Conservation (phyloP, 352 stramenopile species). For the Blastocystis hominis region DNA sequence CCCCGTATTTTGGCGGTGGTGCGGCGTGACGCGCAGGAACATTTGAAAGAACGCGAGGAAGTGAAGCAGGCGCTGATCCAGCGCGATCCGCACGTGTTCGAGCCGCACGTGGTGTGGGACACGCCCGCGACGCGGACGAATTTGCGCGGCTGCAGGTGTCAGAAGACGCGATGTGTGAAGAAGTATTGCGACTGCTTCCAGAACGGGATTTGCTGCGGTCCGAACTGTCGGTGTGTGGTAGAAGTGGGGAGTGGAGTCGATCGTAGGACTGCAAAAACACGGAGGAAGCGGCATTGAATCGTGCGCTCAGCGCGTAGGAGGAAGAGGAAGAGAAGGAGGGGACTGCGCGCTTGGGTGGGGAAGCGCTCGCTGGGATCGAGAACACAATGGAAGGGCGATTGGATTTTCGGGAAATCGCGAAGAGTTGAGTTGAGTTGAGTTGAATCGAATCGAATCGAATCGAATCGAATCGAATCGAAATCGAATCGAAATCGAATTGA, state of each 20-base stretch:
- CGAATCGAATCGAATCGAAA: too few relatives aligned
- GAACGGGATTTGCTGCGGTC: slow-evolving; percentile 71
- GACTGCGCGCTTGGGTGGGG: too few relatives aligned
- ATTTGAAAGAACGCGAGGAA: slow-evolving; percentile 8
- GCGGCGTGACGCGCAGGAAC: neutral
- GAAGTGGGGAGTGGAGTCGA: slow-evolving; percentile 77
- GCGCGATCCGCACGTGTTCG: neutral
- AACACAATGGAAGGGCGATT: too few relatives aligned
- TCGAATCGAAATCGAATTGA: too few relatives aligned
- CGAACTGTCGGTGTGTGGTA: slow-evolving; percentile 75
- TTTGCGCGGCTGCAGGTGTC: slow-evolving; percentile 81
- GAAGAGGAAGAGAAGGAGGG: too few relatives aligned
- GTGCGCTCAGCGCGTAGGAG: too few relatives aligned
- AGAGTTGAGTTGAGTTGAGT: too few relatives aligned
- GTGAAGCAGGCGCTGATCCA: neutral
- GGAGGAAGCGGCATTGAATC: too few relatives aligned
- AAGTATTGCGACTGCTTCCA: slow-evolving; percentile 95
- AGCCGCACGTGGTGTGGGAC: neutral
- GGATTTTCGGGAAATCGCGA: too few relatives aligned
- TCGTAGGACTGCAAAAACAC: slow-evolving; percentile 82
- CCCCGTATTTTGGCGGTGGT: neutral
- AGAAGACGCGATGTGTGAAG: slow-evolving; percentile 89
- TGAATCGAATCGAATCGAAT: too few relatives aligned
- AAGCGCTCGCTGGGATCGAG: too few relatives aligned
- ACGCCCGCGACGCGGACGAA: neutral